These are phyloP conservation scores for Capsicum pubescens DNA, from an alignment of 257 asterid species.

Conservation along the genomic window DNA sequence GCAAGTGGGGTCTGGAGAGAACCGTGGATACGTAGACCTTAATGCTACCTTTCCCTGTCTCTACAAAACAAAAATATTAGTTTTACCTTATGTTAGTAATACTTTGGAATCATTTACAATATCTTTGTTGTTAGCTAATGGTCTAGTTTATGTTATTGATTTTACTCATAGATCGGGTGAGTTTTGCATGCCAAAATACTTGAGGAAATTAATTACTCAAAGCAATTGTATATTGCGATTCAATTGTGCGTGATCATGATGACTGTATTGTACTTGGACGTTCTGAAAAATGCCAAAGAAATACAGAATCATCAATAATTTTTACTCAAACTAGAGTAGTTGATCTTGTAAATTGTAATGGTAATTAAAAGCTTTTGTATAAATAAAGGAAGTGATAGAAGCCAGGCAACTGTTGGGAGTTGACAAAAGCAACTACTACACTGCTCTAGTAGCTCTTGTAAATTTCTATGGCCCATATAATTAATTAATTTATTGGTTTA, in stretches of 20 bases:
- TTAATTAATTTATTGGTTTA: too few species aligned
- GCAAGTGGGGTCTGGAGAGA: too few species aligned
- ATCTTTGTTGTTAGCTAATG: not conserved
- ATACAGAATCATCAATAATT: not conserved
- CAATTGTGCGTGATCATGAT: not conserved
- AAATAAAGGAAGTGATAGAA: not conserved
- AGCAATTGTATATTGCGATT: not conserved
- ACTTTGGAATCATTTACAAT: not conserved
- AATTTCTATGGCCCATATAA: too few species aligned
- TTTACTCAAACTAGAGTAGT: not conserved
- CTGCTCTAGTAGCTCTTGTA: not conserved
- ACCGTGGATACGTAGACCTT: too few species aligned
- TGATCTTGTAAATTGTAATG: not conserved
- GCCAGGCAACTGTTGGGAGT: not conserved
- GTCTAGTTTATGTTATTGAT: not conserved
- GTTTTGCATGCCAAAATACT: not conserved
- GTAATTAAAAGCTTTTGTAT: not conserved
- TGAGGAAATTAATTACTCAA: too few species aligned
- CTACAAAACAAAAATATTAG: not conserved
- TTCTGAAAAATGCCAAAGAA: not conserved
- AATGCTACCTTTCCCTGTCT: not conserved
- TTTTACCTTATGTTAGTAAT: not conserved
- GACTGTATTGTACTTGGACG: not conserved
- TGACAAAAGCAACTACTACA: not conserved
- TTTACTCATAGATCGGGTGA: not conserved